Base-by-base conservation (phyloP, 2,329 filamentous ascomycete species). In the Sphaerulina vaccinii region DNA sequence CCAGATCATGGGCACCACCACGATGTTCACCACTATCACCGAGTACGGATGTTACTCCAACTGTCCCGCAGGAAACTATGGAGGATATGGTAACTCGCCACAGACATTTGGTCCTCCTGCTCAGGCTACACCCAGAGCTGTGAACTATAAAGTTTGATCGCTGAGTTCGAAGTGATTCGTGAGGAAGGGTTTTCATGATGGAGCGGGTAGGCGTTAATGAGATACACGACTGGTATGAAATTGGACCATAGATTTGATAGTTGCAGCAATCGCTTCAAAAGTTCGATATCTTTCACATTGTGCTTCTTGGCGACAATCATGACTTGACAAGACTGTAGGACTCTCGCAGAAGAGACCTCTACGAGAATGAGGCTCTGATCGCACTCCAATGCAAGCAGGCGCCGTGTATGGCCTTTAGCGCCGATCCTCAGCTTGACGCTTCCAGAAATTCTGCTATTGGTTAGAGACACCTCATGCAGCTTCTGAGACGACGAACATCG, bases 21-120 rank as follows among this genome's bases (percentile, higher is more conserved):
- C 60, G 19, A 58, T 62, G 15, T 61, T 51, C 38, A 56, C 45
- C 10, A 62, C 60, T 3, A 42, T 55, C 32, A 62, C 60, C 13
- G 38, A 54, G 23, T 60, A 46, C 15, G 60, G 55, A 21, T 62
- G 60, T 38, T 58, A 56, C 24, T 46, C 49, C 15, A 55, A 55
- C 23, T 62, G 60, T 15, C 49, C 54, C 5, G 51, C 55, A n/a
- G 39, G 27, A 10, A 39, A 33, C 2, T 53, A 48, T 18, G 53
- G 49, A 7, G 53, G 48, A 5, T 55, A 53, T 23, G 49, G 52
- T 13, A 32, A 35, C 16, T 36, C 21, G 8, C 51, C 46, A 7
- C 36, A 47, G 21, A 61, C 49, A 16, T 57, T 54, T 22, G 56
- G 58, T 4, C 51, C 54, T 27, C 58, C 54, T 43, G 42, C 37